These are phyloP conservation scores for Aspergillus jensenii DNA, from an alignment of 2,329 filamentous ascomycete species.

Conservation along the genomic window DNA sequence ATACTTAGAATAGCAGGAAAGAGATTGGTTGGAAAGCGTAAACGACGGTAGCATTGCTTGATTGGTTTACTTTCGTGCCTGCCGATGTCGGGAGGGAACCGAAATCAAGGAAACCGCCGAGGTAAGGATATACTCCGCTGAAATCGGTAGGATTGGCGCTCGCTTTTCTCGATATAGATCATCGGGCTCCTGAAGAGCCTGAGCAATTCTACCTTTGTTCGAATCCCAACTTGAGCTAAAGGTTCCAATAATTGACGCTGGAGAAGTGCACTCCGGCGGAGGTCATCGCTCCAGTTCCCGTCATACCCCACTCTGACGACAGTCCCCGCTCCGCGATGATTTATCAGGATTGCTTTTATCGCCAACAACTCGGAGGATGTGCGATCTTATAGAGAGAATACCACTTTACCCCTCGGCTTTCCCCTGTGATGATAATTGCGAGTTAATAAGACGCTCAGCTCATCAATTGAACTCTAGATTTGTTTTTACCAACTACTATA, in stretches of 20 bases:
- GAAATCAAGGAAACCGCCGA: not conserved
- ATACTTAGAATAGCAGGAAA: not conserved
- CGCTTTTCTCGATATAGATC: not conserved
- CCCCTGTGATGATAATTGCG: not conserved
- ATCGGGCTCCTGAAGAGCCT: not conserved
- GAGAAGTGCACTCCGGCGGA: slow-evolving; percentile 8
- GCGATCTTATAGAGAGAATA: not conserved
- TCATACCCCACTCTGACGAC: slow-evolving; percentile 26
- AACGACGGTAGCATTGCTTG: not conserved
- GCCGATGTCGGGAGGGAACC: not conserved
- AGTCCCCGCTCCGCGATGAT: slow-evolving; percentile 22
- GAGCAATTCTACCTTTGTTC: not conserved
- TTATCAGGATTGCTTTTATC: slow-evolving; percentile 20
- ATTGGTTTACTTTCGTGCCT: not conserved
- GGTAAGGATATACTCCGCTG: not conserved
- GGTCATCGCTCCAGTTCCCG: slow-evolving; percentile 8
- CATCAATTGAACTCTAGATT: not conserved
- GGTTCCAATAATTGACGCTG: not conserved
- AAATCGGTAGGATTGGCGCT: not conserved
- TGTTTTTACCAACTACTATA: not conserved
- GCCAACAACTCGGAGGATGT: not conserved
- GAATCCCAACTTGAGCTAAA: not conserved
- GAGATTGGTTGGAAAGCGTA: not conserved
- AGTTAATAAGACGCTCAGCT: not conserved
- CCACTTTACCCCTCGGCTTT: not conserved